Evolutionary conservation across 352 stramenopile species (phyloP), one percentile per base, ranked within the genome.

Genomic region (Blastocystis sp.): DNA sequence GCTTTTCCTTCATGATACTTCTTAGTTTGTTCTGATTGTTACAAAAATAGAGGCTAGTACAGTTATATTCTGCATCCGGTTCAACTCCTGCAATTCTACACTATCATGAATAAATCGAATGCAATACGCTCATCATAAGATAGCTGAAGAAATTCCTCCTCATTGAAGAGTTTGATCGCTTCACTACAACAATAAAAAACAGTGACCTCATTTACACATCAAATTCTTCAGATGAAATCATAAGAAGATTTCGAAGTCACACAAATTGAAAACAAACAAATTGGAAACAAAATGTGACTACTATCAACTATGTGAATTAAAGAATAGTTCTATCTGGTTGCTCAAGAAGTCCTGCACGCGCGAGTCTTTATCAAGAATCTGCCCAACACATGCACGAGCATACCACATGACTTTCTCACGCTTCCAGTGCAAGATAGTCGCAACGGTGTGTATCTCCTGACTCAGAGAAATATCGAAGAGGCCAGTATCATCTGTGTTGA

Each of bases 401-500:
- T 47, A 81, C 18, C 55, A 16, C 41, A 81, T 39, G 8, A 65
- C 20, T 16, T 81, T 37, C 30, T 24, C 6, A 7, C 43, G 11
- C 3, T 20, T 63, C 70, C 70, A 81, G 7, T 63, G 30, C 3
- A 81, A 37, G 6, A 43, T 16, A 7, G 6, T 45, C 24, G 70
- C 43, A 7, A 81, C 24, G 1, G 20, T 37, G 16, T 20, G 24
- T n/a, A 66, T 30, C 24, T 81, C 70, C 0, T 81, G 37, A 41
- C 45, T 65, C 11, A 81, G 24, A 26, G 30, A 30, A 20, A 63
- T 41, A 20, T 34, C 13, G 20, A 81, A 81, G 8, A 81, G 20
- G 45, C 34, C 7, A 9, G 43, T 26, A 65, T 81, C 70, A 43
- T 81, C 70, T 20, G 70, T 81, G n/a, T 81, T 81, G n/a, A 81